Base-by-base conservation (phyloP, 257 asterid species). In the Plantago ovata region DNA sequence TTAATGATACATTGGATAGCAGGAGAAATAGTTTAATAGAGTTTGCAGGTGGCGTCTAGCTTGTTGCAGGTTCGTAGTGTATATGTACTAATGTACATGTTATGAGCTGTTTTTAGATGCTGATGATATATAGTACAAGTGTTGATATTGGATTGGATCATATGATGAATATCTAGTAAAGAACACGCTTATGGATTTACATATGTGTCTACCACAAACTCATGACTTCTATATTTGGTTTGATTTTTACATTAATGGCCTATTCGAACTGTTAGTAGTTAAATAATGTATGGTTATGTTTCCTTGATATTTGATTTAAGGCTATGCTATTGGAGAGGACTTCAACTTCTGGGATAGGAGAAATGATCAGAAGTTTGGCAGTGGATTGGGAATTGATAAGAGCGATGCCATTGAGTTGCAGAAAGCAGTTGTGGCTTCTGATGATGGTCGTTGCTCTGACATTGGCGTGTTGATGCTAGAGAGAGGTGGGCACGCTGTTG, bases 401-500 rank as follows among this genome's bases (percentile, higher is more conserved):
- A 56, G 71, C 55, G 85, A 65, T 20, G 22, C 79, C 50, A 66
- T 85, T 13, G 78, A 76, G 69, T 85, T 91, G 13, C 48, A 59
- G 58, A 39, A 73, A 56, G 96, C 95, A 11, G 94, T 81, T 23
- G 89, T 85, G 58, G 94, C 96, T 4, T 86, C 96, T 4, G 96
- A 89, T 50, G 95, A 89, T 68, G 86, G 85, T 4, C 85, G 89
- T 38, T 89, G 96, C 84, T 89, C 96, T 0, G 84, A 85, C 48
- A 77, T 89, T 20, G 96, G 95, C 0, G 74, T 73, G n/a, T 69
- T 67, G 1, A 53, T 81, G 10, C 88, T 89, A 0, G 75, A 70
- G 66, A 68, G 62, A 48, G 95, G 88, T 0, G 97, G 97, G 10
- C 94, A 90, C 63, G 97, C 95, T 3, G 88, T 90, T 54, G 97